Evolutionary conservation across 306 rosid genomes (phyloP), one percentile per base, ranked within the genome.

Genomic region (Quercus suber): DNA sequence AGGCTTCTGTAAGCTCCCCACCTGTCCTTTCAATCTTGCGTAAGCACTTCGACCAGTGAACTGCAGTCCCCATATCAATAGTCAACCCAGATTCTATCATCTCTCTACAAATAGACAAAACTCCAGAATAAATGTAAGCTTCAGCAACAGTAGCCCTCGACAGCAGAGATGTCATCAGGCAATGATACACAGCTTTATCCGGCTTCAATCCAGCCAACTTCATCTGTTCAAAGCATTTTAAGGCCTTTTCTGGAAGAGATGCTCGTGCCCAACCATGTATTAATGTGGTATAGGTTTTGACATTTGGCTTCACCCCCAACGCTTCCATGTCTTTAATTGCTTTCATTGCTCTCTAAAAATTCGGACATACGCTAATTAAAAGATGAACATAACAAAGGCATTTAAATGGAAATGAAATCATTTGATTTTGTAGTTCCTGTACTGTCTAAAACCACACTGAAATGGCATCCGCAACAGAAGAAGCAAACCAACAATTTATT

Each of bases 181-280:
- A 95, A 85, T 95, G 99, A 87, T 90, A 95, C 12, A 93, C 98
- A 58, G 98, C 99, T 85, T 69, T 88, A 89, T 95, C 99, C 20
- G 98, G 99, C 82, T 87, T 91, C 82, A 90, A 77, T 58, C 97
- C 99, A 43, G 89, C 88, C 60, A 31, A 70, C 87, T 95, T 95
- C 98, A 95, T 91, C 85, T 93, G 93, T 74, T 85, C 91, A 33
- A 90, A 95, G 86, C 94, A 91, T 84, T 56, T 86, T 77, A 93
- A 82, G 31, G 99, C 99, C 83, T 89, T 95, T 88, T 95, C 99
- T 1, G 99, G 99, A 53, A 93, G 84, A 74, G 98, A 90, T 64
- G 96, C 97, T 57, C 96, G 99, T 11, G 98, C 96, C 99, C 99
- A 95, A 45, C 99, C 99, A 64, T 90, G 88, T 67, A 95, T 93